Base-by-base conservation (phyloP, 306 rosid genomes). In the Gastrolobium villosum region DNA sequence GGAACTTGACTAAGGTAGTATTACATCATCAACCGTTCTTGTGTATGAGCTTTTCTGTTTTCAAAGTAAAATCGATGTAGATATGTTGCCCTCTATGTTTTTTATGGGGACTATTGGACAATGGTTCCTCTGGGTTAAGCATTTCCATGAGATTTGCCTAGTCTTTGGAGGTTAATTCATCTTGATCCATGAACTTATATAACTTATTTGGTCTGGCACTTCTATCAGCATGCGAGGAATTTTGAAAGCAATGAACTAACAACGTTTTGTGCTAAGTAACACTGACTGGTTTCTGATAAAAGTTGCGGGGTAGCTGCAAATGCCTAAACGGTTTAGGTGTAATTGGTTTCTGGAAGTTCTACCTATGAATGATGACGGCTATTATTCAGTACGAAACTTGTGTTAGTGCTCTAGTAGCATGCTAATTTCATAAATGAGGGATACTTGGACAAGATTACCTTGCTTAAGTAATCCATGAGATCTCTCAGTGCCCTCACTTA, bases 1-100 rank as follows among this genome's bases (percentile, higher is more conserved):
- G 75, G 74, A 76, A 76, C 37, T 65, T n/a, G 84, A 85, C 60
- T 86, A 78, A 86, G 62, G 50, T 64, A 37, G 26, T 5, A 32
- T 28, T 26, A 5, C 68, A 78, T 40, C 54, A 48, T 66, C 30
- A 10, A 50, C 77, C 49, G 71, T 4, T 43, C 56, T 37, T 28
- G 32, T 48, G 65, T 80, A 74, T 70, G 53, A 37, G 69, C 62
- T 70, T 52, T 52, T 36, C 30, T 55, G 31, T 45, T 69, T 32
- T 28, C 5, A 14, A 60, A 69, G 68, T 59, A 26, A 60, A 71
- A 81, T 65, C 14, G 52, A 30, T 84, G 79, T 78, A 65, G 78
- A 88, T 81, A 78, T 57, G 61, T 66, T 32, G 61, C 65, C 73
- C 13, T 48, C 72, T 54, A 49, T 48, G 64, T 78, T 74, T 37